A percentile compares a stretch with the other conserved stretches of the same genome.
Evolutionary conservation across 805 yeast species (phyloP).

Genomic region (Pichia thaimueangensis): DNA sequence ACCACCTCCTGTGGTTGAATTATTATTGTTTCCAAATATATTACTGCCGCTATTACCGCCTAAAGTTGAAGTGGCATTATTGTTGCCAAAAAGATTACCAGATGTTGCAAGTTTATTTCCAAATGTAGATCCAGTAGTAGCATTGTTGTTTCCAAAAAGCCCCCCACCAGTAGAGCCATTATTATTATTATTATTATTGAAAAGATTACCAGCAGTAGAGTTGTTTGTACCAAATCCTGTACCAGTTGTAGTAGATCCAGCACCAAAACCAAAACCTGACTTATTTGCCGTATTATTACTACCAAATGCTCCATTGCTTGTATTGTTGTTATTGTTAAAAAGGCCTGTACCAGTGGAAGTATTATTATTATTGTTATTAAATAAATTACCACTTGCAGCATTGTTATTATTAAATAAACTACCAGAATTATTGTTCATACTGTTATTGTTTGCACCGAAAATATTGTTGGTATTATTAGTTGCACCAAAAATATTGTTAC

Average conservation of each 20-base stretch:
- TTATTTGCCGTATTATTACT: no score
- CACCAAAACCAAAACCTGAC: constrained; percentile 15
- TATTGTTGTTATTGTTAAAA: constrained; percentile 25
- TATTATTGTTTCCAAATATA: constrained; percentile 18
- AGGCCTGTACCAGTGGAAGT: constrained; percentile 16
- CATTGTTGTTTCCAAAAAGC: constrained; percentile 18
- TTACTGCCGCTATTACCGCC: constrained; percentile 4
- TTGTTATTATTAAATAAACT: constrained; percentile 3
- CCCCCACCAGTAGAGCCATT: constrained; percentile 11
- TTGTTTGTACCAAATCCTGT: no score
- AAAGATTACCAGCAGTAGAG: constrained; percentile 15
- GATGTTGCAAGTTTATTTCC: constrained; percentile 9
- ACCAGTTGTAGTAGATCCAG: constrained; percentile 16
- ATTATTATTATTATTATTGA: constrained; percentile 15
- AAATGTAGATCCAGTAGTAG: constrained; percentile 7
- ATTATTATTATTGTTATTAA: constrained; percentile 15
- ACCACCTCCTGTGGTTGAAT: constrained; percentile 23
- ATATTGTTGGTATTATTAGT: no score
- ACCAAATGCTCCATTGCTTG: constrained; percentile 19
- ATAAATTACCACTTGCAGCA: constrained; percentile 16
- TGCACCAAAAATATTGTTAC: constrained; percentile 15
- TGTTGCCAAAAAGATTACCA: constrained; percentile 20
- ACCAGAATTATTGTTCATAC: constrained; percentile 15
- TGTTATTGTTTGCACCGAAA: no score
- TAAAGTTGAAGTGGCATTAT: constrained; percentile 5